Percentiles rank a stretch among this genome's conserved stretches.
phyloP scores from a whole-genome alignment of 1,139 yeast species.

The Debaryomycetaceae sp. region DNA sequence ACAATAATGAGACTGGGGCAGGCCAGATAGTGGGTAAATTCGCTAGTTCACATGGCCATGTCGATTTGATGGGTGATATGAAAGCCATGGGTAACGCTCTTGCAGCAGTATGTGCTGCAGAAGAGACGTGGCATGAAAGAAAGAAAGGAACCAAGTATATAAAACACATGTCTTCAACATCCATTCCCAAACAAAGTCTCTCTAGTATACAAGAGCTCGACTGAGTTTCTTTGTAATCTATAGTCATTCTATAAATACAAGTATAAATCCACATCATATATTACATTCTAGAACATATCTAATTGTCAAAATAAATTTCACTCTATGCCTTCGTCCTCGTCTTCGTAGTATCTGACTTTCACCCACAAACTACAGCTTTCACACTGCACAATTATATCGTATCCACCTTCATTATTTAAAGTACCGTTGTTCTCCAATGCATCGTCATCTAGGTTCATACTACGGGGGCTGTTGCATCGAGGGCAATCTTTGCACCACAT shows the following conservation, averaged over 20 bases:
- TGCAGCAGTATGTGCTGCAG: conserved; percentile 54
- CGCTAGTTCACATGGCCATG: conserved; percentile 70
- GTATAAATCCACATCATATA: not conserved
- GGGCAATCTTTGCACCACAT: conserved; percentile 62
- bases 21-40: conserved; percentile 65
- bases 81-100: conserved; percentile 71
- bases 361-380: conserved; percentile 81
- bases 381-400: conserved; percentile 73
- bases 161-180: not conserved
- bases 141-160: conserved; percentile 1
- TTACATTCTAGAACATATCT: not conserved
- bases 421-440: conserved; percentile 55
- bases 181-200: not conserved
- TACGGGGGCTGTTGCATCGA: conserved; percentile 56
- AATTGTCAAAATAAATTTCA: not conserved
- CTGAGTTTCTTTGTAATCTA: not conserved
- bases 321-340: conserved; percentile 5
- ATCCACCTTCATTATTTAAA: conserved; percentile 52
- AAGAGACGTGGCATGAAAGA: conserved; percentile 32
- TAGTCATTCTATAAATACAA: not conserved
- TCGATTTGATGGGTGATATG: conserved; percentile 70
- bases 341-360: conserved; percentile 61
- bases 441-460: conserved; percentile 57
- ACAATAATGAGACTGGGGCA: conserved; percentile 26
- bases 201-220: not conserved